Conservation (phyloP, 768 basidiomycete genomes). For the Rhodotorula kratochvilovae region DNA sequence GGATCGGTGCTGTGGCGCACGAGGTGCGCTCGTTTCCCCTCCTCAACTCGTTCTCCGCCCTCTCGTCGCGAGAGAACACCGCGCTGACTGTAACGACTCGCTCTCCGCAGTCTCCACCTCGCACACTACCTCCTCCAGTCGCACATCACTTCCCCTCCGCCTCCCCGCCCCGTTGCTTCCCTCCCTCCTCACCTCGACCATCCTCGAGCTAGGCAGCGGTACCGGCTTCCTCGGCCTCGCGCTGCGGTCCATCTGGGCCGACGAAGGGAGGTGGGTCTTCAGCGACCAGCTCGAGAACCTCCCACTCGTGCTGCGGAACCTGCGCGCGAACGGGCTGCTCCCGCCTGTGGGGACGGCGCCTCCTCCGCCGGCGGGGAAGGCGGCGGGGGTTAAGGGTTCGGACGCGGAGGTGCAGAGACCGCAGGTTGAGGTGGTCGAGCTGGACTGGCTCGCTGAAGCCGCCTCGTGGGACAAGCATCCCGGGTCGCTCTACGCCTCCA, state of each 20-base stretch:
- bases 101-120: slow-evolving; percentile 15
- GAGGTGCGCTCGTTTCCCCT: background rate
- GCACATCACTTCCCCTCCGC: slow-evolving; percentile 29
- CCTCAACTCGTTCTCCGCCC: too few relatives aligned
- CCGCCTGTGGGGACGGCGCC: too few relatives aligned
- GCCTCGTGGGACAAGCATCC: background rate
- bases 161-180: slow-evolving; percentile 4
- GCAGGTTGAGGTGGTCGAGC: background rate
- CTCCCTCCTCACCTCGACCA: background rate
- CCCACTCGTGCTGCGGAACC: slow-evolving; percentile 26
- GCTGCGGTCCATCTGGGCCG: background rate
- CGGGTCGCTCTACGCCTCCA: background rate
- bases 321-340: slow-evolving; percentile 11
- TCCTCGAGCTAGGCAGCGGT: slow-evolving; percentile 35
- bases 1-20: slow-evolving; percentile 29
- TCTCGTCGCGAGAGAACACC: background rate
- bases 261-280: slow-evolving; percentile 16
- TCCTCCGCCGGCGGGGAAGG: too few relatives aligned
- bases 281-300: slow-evolving; percentile 31
- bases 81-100: background rate
- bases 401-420: too few relatives aligned
- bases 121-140: slow-evolving; percentile 11
- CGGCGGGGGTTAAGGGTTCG: too few relatives aligned
- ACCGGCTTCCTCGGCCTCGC: slow-evolving; percentile 22
- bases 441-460: slow-evolving; percentile 5